Base-by-base conservation (phyloP, 2,329 filamentous ascomycete species). In the Anthostomella pinea region DNA sequence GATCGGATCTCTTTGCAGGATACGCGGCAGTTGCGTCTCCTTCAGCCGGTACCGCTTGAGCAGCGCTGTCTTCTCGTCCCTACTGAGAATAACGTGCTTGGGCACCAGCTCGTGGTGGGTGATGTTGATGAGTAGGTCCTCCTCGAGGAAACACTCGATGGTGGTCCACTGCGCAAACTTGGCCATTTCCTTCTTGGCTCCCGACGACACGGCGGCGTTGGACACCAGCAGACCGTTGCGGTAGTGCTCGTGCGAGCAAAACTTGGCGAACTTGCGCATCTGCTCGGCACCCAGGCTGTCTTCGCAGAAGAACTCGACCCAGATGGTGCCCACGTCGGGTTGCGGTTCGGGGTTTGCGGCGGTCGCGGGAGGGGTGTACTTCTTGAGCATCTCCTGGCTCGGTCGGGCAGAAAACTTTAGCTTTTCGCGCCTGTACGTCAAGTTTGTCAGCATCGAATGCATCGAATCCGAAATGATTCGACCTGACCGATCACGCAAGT, bases 51-150 rank as follows among this genome's bases (percentile, higher is more conserved):
- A 98, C 46, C 93, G 76, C 67, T 89, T 81, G 43, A 98, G 73
- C 56, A 98, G 69, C 23, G 85, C 84, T 30, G 70, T 69, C 77
- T 96, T 96, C 73, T 98, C 93, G 56, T 94, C 88, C 29, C 81
- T 77, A 56, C 87, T 95, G 38, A 98, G 79, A 43, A 97, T 69
- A 23, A 97, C 83, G 61, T 98, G 93, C 62, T 86, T 89, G 28
- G 93, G 93, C 19, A 98, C 93, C 38, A 98, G 77, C 67, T 97
- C 91, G 69, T 98, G 93, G 64, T 90, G 87, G 41, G 91, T 97
- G 65, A 98, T 97, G 69, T 98, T 98, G 66, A 98, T 90, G 42
- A 97, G 75, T 54, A 98, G 68, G 67, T 98, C 93, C 63, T 93
- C 85, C 72, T 97, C 93, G 54, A 91, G 79, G 70, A 98, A 98